Percentiles rank a stretch among this genome's conserved stretches.
Evolutionary conservation across 108 stramenopile genomes (phyloP).

Genomic region (Nitzschia sp.): DNA sequence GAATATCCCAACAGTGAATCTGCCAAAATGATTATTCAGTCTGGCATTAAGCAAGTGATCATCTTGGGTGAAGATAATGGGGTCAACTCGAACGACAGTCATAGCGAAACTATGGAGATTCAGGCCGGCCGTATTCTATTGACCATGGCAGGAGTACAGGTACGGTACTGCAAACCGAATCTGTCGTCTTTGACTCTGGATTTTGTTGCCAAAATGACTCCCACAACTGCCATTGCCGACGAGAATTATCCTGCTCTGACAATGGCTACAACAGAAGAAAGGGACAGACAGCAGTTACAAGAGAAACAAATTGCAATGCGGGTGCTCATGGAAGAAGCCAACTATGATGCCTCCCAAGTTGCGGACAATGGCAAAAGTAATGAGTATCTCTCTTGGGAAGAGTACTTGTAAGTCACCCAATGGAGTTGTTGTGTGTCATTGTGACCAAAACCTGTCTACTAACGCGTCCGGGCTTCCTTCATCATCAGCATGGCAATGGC

Average conservation of each 20-base stretch:
- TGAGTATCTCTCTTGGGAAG: conserved; percentile 89
- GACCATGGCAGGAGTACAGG: conserved; percentile 74
- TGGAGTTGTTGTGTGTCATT: neutral
- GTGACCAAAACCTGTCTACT: neutral
- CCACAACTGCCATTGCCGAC: neutral
- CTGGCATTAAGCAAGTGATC: conserved; percentile 88
- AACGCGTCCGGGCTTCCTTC: too few species aligned
- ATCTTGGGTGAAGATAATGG: conserved; percentile 43
- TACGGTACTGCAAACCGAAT: conserved; percentile 32
- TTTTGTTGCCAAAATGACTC: conserved; percentile 16
- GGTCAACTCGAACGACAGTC: neutral
- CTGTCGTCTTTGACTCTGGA: conserved; percentile 11
- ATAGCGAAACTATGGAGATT: neutral
- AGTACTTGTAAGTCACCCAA: conserved; percentile 39
- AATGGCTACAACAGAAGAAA: conserved; percentile 1
- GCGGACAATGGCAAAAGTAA: conserved; percentile 33
- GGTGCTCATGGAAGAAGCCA: conserved; percentile 51
- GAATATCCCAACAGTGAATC: conserved; percentile 95
- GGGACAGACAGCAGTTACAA: neutral
- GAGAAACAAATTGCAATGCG: conserved; percentile 15
- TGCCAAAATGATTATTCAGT: conserved; percentile 96
- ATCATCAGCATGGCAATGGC: conserved; percentile 93
- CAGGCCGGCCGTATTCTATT: conserved; percentile 86
- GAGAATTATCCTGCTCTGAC: neutral
- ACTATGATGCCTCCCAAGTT: conserved; percentile 50